These are phyloP conservation scores for Thielaviopsis euricoi DNA, from an alignment of 2,329 filamentous ascomycete species.

Conservation along the genomic window DNA sequence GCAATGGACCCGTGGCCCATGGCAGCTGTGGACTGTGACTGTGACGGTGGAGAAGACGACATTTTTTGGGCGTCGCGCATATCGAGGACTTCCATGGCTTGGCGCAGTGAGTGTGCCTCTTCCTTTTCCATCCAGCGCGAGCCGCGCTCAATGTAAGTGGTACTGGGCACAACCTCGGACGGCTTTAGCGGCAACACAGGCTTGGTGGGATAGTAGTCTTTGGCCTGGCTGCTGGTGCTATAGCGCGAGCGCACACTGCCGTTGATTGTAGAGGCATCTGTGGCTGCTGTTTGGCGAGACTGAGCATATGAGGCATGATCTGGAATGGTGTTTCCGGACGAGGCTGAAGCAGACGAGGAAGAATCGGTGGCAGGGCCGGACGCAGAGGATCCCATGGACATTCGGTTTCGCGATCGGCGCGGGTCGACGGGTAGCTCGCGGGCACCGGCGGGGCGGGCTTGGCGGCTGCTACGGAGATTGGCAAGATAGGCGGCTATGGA, in stretches of 20 bases:
- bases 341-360: slow-evolving; percentile 5
- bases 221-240: slow-evolving; percentile 28
- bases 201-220: slow-evolving; percentile 34
- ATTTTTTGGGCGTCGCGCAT: slow-evolving; percentile 25
- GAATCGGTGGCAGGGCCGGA: slow-evolving; percentile 6
- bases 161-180: slow-evolving; percentile 45
- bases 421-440: slow-evolving; percentile 25
- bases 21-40: background rate
- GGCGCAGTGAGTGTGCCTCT: slow-evolving; percentile 51
- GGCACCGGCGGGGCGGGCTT: slow-evolving; percentile 52
- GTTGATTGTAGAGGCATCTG: slow-evolving; percentile 8
- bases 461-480: slow-evolving; percentile 51
- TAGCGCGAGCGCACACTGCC: slow-evolving; percentile 33
- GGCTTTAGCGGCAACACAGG: slow-evolving; percentile 32
- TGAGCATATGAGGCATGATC: slow-evolving; percentile 8
- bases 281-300: slow-evolving; percentile 7
- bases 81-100: slow-evolving; percentile 60
- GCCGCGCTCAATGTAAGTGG: slow-evolving; percentile 57
- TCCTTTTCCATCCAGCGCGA: slow-evolving; percentile 69
- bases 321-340: slow-evolving; percentile 1
- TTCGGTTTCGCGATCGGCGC: slow-evolving; percentile 15
- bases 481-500: slow-evolving; percentile 50
- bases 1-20: slow-evolving; percentile 6
- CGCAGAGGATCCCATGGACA: slow-evolving; percentile 9
- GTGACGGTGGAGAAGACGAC: slow-evolving; percentile 1